These are phyloP conservation scores for Erodium texanum DNA, from an alignment of 441 rosid species.

Conservation along the genomic window DNA sequence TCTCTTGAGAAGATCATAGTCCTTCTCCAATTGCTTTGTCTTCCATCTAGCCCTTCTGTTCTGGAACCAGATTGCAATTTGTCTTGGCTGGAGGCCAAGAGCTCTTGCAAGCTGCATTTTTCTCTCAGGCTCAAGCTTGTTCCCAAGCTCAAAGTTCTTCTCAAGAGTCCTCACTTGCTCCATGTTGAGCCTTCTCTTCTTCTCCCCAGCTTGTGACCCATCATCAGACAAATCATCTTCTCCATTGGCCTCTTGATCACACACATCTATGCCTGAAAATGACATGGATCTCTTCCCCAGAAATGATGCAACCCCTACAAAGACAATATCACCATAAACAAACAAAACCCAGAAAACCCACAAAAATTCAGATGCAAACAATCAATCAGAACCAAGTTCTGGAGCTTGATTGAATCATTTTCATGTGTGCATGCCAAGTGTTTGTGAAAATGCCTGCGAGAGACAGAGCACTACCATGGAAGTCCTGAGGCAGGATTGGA, in stretches of 20 bases:
- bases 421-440: too few relatives aligned
- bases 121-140: constrained; percentile 95
- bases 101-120: constrained; percentile 83
- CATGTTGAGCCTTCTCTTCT: constrained; percentile 77
- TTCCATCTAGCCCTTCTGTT: constrained; percentile 97
- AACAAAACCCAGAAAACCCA: not conserved
- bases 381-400: not conserved
- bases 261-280: constrained; percentile 40
- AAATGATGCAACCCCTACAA: constrained; percentile 66
- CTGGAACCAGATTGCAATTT: constrained; percentile 93
- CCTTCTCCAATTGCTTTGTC: constrained; percentile 87
- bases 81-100: constrained; percentile 79
- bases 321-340: too few relatives aligned
- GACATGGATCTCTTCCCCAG: constrained; percentile 85
- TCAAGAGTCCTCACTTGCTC: constrained; percentile 91
- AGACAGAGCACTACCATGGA: constrained; percentile 52
- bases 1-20: constrained; percentile 65
- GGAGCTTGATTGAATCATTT: too few relatives aligned
- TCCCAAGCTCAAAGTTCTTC: constrained; percentile 81
- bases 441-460: constrained; percentile 1
- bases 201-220: constrained; percentile 83
- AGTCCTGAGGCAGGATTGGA: constrained; percentile 65
- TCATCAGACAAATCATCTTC: constrained; percentile 90
- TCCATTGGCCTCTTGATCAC: constrained; percentile 22
- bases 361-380: not conserved